Base-by-base conservation (phyloP, 2,329 filamentous ascomycete species). In the Ophiostoma montium region DNA sequence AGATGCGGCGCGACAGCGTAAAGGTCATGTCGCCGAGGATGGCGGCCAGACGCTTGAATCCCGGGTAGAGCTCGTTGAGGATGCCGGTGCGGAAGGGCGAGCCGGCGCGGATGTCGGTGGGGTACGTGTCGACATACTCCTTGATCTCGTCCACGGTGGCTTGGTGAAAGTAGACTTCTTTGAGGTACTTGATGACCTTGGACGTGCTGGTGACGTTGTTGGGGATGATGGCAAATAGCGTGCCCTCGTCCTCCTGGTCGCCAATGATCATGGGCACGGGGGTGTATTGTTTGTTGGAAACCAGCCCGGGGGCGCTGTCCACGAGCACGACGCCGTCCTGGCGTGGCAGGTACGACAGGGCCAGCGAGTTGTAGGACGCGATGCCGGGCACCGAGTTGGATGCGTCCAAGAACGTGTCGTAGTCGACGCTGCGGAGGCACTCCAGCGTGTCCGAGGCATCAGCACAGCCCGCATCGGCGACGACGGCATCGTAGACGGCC, bases 201-300 rank as follows among this genome's bases (percentile, higher is more conserved):
- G 65, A 64, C 0, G 71, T 76, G 1, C 71, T 82, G 10, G 76
- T 84, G 46, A 89, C 66, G 60, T 88, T 86, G 31, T 63, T 60
- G 55, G 85, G 82, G 61, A 82, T 80, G 32, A 89, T 68, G 5
- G 79, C 70, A 60, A 89, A 87, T 2, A 89, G 63, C 0, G 84
- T 87, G 16, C 84, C 84, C 62, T 90, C 84, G 59, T 90, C 85
- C 66, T 89, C 84, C 62, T 87, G 82, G 59, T 86, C 75, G 38
- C 85, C 84, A 35, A 84, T 73, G 55, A 74, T 73, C 65, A 70
- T 67, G 33, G 71, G 70, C 2, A 74, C 70, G 1, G 67, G 64
- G 18, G 70, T 61, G 51, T 71, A 72, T 5, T 70, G 70, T 13
- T 80, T 77, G 0, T 61, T 57, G 2, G 56, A 49, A 2, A 73